Conservation (phyloP, 2,329 filamentous ascomycete genomes). For the Aspergillus brunneoviolaceus region DNA sequence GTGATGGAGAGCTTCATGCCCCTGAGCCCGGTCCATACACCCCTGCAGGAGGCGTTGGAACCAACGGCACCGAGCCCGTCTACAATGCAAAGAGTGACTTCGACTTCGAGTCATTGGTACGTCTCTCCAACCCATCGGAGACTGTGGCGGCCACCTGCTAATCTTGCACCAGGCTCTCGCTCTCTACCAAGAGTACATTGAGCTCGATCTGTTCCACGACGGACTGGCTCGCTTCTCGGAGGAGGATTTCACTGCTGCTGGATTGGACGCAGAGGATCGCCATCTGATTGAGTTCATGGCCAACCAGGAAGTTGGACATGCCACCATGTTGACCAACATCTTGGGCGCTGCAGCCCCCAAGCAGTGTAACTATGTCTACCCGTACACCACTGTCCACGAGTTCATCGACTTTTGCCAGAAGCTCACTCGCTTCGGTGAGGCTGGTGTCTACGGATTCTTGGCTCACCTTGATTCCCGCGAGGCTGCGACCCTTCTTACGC, state of each 20-base stretch:
- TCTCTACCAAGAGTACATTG: conserved; percentile 81
- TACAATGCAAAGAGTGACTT: conserved; percentile 80
- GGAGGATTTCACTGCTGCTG: conserved; percentile 67
- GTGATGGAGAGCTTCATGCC: conserved; percentile 67
- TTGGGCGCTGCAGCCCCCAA: conserved; percentile 68
- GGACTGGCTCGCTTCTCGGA: conserved; percentile 68
- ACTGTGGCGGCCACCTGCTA: not conserved
- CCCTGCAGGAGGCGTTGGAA: conserved; percentile 71
- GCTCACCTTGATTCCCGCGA: conserved; percentile 74
- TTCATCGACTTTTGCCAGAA: conserved; percentile 84
- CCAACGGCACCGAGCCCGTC: conserved; percentile 72
- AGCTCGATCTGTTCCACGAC: conserved; percentile 78
- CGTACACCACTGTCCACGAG: conserved; percentile 70
- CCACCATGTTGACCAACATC: conserved; percentile 74
- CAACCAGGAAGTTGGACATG: conserved; percentile 74
- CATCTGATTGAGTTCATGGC: conserved; percentile 74
- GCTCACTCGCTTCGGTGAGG: conserved; percentile 77
- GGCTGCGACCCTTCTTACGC: conserved; percentile 69
- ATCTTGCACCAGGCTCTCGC: conserved; percentile 54
- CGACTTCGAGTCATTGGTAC: conserved; percentile 71
- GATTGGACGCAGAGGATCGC: conserved; percentile 68
- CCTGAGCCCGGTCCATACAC: conserved; percentile 69
- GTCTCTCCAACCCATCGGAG: conserved; percentile 8
- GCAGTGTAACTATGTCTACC: conserved; percentile 81
- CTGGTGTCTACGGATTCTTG: conserved; percentile 78